Evolutionary conservation across 352 stramenopile species (phyloP).

Genomic region (Phytophthora cactorum): DNA sequence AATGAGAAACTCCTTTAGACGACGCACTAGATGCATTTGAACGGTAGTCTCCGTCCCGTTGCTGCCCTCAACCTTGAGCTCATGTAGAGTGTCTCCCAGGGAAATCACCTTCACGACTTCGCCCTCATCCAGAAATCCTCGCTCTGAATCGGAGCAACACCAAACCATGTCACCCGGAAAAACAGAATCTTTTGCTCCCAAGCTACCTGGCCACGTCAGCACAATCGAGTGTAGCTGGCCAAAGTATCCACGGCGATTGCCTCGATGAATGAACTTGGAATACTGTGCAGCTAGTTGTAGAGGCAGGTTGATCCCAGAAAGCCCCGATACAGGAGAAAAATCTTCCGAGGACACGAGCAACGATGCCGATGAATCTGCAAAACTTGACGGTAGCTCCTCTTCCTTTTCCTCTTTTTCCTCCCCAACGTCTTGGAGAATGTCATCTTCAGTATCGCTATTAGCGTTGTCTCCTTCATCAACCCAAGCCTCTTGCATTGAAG

Average conservation of each 20-base stretch:
- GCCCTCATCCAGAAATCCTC: slow-evolving; percentile 11
- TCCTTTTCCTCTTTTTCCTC: slow-evolving; percentile 22
- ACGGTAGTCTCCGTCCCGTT: slow-evolving; percentile 28
- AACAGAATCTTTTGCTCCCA: slow-evolving; percentile 32
- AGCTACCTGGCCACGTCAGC: slow-evolving; percentile 47
- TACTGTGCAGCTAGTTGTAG: slow-evolving; percentile 52
- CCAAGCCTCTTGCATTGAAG: slow-evolving; percentile 1
- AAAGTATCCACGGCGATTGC: slow-evolving; percentile 41
- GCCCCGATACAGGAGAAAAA: slow-evolving; percentile 42
- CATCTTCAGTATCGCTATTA: slow-evolving; percentile 8
- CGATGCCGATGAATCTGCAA: not conserved
- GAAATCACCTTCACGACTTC: slow-evolving; percentile 46
- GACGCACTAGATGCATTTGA: slow-evolving; percentile 25
- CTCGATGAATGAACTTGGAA: slow-evolving; percentile 47
- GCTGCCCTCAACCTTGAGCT: slow-evolving; percentile 35
- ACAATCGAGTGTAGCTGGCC: slow-evolving; percentile 47
- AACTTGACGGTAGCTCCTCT: slow-evolving; percentile 1
- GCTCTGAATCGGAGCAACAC: slow-evolving; percentile 24
- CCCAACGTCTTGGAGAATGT: not conserved
- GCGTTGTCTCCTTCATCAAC: not conserved
- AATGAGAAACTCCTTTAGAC: slow-evolving; percentile 51
- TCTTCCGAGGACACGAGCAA: slow-evolving; percentile 34
- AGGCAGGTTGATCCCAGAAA: slow-evolving; percentile 49
- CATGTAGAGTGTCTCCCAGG: slow-evolving; percentile 13
- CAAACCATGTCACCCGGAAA: slow-evolving; percentile 47